Percentiles rank a stretch among this genome's conserved stretches.
Conservation (phyloP, 371 early-diverging fungal species). For the Rozella allomycis region DNA sequence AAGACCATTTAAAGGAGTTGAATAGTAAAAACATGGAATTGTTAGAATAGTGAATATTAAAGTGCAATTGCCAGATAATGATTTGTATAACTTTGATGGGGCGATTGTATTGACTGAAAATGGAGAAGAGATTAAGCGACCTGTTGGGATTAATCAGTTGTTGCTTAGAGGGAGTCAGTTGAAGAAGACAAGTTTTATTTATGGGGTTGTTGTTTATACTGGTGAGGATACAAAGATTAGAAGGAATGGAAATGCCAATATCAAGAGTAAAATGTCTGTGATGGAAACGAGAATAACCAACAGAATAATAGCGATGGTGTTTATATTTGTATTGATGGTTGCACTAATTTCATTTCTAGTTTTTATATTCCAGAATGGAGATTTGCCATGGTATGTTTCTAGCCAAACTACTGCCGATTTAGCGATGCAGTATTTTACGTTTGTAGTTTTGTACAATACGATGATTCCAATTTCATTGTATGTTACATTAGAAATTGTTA, state of each 20-base stretch:
- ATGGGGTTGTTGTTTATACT: slow-evolving; percentile 19
- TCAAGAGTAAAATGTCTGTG: slow-evolving; percentile 11
- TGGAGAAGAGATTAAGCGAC: no score
- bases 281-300: slow-evolving; percentile 15
- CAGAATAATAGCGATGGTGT: slow-evolving; percentile 8
- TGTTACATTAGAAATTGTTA: slow-evolving; percentile 18
- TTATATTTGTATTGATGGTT: slow-evolving; percentile 10
- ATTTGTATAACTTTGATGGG: no score
- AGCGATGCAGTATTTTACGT: slow-evolving; percentile 1
- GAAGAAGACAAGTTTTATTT: slow-evolving; percentile 21
- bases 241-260: slow-evolving; percentile 12
- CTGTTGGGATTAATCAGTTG: slow-evolving; percentile 13
- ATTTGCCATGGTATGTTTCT: no score
- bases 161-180: slow-evolving; percentile 27
- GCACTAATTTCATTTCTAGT: slow-evolving; percentile 1
- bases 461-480: slow-evolving; percentile 21
- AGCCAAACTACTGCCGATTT: no score
- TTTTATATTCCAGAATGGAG: not conserved
- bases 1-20: no score
- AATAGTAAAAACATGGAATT: no score
- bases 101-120: no score
- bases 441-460: slow-evolving; percentile 1
- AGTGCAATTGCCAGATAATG: no score
- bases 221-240: slow-evolving; percentile 31
- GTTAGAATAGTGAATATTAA: no score